phyloP scores from a whole-genome alignment of 371 early-diverging fungal genomes.

The Haplosporangium sp. region DNA sequence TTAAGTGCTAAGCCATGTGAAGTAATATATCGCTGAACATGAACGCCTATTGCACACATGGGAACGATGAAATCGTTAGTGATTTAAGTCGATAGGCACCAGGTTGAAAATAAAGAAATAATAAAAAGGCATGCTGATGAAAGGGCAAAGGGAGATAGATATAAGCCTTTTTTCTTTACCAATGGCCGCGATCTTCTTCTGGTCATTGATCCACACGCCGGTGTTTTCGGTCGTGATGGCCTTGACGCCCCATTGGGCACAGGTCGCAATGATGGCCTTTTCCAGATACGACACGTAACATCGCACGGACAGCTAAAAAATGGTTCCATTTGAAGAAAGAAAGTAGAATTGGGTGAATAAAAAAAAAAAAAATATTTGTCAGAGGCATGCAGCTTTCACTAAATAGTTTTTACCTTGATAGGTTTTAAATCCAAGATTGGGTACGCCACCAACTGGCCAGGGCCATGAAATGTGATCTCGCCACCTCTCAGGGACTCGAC shows the following conservation, averaged over 20 bases:
- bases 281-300: slow-evolving; percentile 88
- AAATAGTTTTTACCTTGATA: slow-evolving; percentile 70
- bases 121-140: neutral
- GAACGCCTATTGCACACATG: slow-evolving; percentile 72
- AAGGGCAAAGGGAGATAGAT: neutral
- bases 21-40: slow-evolving; percentile 89
- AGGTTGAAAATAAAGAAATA: neutral
- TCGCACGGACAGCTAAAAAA: slow-evolving; percentile 68
- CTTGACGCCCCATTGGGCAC: slow-evolving; percentile 71
- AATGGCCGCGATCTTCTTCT: slow-evolving; percentile 81
- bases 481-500: slow-evolving; percentile 90
- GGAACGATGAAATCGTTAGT: neutral
- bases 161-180: slow-evolving; percentile 41
- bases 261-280: slow-evolving; percentile 78
- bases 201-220: slow-evolving; percentile 87
- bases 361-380: neutral
- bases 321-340: neutral
- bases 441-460: slow-evolving; percentile 96
- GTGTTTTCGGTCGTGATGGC: slow-evolving; percentile 80
- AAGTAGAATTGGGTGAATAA: neutral
- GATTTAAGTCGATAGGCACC: no score
- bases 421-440: slow-evolving; percentile 88
- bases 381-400: neutral
- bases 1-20: slow-evolving; percentile 95
- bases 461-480: slow-evolving; percentile 96